phyloP scores from a whole-genome alignment of 148 eudicot genomes.

The Fagopyrum homotropicum region DNA sequence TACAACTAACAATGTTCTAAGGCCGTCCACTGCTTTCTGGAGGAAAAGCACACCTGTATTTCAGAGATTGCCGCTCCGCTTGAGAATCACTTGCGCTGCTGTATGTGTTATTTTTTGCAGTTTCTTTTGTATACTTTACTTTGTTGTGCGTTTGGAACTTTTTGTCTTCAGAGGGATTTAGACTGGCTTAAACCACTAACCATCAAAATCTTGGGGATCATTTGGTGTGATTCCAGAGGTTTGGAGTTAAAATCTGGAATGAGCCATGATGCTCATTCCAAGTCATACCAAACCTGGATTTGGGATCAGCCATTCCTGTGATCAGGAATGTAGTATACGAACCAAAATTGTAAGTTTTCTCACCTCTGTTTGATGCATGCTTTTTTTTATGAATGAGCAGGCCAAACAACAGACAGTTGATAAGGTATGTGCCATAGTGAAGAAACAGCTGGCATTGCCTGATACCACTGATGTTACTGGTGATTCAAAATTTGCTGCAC shows the following conservation, averaged over 20 bases:
- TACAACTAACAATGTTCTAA: constrained; percentile 16
- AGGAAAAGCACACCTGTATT: constrained; percentile 18
- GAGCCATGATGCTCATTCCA: too few species aligned
- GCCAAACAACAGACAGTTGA: constrained; percentile 60
- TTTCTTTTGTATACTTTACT: neutral
- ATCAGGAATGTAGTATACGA: too few species aligned
- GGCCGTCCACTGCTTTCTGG: constrained; percentile 26
- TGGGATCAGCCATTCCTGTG: too few species aligned
- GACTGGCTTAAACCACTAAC: neutral
- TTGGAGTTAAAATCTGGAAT: too few species aligned
- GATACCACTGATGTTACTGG: constrained; percentile 29
- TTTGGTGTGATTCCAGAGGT: too few species aligned
- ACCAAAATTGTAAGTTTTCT: too few species aligned
- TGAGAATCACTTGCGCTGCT: constrained; percentile 29
- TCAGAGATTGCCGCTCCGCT: constrained; percentile 16
- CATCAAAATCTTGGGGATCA: neutral
- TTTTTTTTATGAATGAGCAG: constrained; percentile 21
- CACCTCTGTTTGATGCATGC: neutral
- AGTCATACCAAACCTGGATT: too few species aligned
- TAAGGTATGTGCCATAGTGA: constrained; percentile 44
- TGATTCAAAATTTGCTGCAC: constrained; percentile 36
- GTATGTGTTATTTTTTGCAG: constrained; percentile 19
- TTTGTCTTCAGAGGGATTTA: too few species aligned
- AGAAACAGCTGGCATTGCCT: constrained; percentile 39
- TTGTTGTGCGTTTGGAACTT: neutral